Base-by-base conservation (phyloP, 768 basidiomycete species). In the Mycena capillaripes region DNA sequence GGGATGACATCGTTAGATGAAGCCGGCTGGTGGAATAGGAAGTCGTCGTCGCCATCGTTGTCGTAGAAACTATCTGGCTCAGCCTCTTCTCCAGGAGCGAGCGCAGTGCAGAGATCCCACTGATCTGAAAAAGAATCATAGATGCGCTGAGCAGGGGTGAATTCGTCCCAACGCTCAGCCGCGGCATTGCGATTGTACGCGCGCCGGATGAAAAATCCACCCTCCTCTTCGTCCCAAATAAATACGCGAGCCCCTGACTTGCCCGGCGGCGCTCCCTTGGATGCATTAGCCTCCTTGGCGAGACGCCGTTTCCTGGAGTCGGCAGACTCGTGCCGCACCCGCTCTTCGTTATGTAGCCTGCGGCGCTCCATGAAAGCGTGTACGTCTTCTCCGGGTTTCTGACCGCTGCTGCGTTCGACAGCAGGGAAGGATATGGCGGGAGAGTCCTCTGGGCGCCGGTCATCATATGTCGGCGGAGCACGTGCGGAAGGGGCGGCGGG, bases 191-290 rank as follows among this genome's bases (percentile, higher is more conserved):
- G 70, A 58, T 66, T 66, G 56, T 8, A 71, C n/a, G 56, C 53
- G 21, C 62, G 60, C 36, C 70, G 66, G 48, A 75, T 64, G 46
- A 71, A 55, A 61, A 75, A 75, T n/a, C 62, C 63, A 46, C 63
- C 63, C 19, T 71, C 61, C 44, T 68, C 69, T 50, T 58, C 60
- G 34, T 75, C 73, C 73, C 73, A 75, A 17, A 75, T 71, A 27
- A 66, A 71, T 4, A 75, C 73, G 27, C 61, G 50, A 50, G 70
- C 58, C 8, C 61, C 65, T 17, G 62, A 55, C 55, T 70, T 74
- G 50, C 69, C 72, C 30, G 72, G 69, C 29, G 72, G 16, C 32
- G 12, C 58, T 38, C 67, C 72, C 44, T 50, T 61, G 12, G 55
- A 21, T 58, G 66, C 71, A 55, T 70, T 36, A 21, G n/a, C 10